Conservation (phyloP, 2,329 filamentous ascomycete species). For the Trichoderma koningiopsis region DNA sequence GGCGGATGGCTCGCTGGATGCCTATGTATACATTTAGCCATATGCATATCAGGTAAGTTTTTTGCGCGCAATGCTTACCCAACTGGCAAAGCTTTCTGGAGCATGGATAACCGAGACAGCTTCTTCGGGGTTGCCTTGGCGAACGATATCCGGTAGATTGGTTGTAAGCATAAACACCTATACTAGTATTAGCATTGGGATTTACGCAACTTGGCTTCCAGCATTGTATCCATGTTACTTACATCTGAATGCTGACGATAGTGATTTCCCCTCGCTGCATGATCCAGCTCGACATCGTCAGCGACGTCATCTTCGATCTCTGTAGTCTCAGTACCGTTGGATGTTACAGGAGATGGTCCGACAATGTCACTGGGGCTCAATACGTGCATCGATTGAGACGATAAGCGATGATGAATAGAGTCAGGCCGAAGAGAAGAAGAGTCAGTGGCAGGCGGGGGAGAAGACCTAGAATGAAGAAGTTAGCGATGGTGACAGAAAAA, state of each 20-base stretch:
- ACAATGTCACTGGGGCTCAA: conserved; percentile 69
- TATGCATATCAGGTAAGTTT: background rate
- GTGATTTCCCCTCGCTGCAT: conserved; percentile 27
- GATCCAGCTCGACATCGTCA: conserved; percentile 56
- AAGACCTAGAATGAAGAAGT: conserved; percentile 36
- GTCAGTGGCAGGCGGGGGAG: conserved; percentile 43
- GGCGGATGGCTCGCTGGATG: conserved; percentile 44
- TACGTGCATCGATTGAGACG: conserved; percentile 57
- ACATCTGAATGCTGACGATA: conserved; percentile 38
- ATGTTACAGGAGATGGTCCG: conserved; percentile 82
- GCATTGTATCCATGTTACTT: conserved; percentile 9
- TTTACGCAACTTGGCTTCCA: background rate
- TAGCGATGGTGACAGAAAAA: background rate
- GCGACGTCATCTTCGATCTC: conserved; percentile 79
- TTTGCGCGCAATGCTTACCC: conserved; percentile 57
- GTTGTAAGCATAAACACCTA: conserved; percentile 59
- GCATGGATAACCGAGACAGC: conserved; percentile 90
- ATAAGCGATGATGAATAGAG: conserved; percentile 50
- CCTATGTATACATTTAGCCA: conserved; percentile 40
- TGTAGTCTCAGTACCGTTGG: conserved; percentile 78
- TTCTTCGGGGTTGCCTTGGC: conserved; percentile 69
- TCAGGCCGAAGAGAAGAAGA: conserved; percentile 55
- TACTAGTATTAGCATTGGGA: conserved; percentile 25
- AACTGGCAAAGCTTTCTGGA: conserved; percentile 77
- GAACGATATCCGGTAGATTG: conserved; percentile 58